Evolutionary conservation across 2,329 filamentous ascomycete species (phyloP).

Genomic region (Chalara sp.): DNA sequence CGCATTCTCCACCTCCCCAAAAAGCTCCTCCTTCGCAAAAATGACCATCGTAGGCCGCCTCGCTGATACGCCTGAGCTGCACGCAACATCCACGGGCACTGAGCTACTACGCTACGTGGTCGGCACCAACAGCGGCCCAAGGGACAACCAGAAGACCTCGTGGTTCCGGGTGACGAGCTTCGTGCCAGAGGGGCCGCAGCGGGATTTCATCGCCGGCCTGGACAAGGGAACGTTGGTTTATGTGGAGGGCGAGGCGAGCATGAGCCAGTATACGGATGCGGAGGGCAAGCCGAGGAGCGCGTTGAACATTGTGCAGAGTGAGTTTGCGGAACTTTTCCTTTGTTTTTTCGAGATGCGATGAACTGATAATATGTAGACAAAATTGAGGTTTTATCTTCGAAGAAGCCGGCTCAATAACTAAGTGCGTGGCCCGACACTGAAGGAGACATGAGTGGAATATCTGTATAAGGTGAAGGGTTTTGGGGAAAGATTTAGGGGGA

Average conservation of each 20-base stretch:
- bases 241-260: conserved; percentile 74
- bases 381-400: too few species aligned
- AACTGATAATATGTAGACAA: too few species aligned
- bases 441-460: too few species aligned
- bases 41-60: conserved; percentile 86
- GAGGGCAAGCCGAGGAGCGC: conserved; percentile 61
- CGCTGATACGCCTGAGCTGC: conserved; percentile 69
- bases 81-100: conserved; percentile 60
- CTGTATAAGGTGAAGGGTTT: too few species aligned
- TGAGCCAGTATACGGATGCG: conserved; percentile 58
- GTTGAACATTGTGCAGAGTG: conserved; percentile 77
- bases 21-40: conserved; percentile 59
- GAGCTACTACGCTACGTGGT: conserved; percentile 75
- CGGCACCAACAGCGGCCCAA: conserved; percentile 58
- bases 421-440: too few species aligned
- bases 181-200: conserved; percentile 54
- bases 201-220: conserved; percentile 66
- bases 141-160: conserved; percentile 68
- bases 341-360: too few species aligned
- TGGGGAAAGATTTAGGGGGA: too few species aligned
- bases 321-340: conserved; percentile 28
- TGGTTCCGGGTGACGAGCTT: conserved; percentile 83
- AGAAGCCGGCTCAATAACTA: too few species aligned
- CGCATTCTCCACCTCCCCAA: conserved; percentile 65
- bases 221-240: conserved; percentile 78